Percentiles rank a stretch among this genome's conserved stretches.
Evolutionary conservation across 2,329 filamentous ascomycete species (phyloP).

Genomic region (Nothomitra cinnamomea): DNA sequence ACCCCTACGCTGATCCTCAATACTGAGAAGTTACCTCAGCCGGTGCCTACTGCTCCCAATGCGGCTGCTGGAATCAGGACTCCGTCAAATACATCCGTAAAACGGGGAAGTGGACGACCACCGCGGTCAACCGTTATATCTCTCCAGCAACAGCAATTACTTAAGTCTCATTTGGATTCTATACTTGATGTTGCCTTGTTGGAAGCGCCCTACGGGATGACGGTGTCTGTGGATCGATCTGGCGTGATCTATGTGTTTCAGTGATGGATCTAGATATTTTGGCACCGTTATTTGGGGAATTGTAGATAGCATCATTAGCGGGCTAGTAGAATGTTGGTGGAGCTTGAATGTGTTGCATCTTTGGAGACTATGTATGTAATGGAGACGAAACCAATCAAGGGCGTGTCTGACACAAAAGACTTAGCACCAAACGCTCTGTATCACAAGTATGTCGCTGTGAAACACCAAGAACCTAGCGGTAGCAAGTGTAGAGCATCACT

Average conservation of each 20-base stretch:
- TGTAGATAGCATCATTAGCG: background rate
- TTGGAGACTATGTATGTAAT: background rate
- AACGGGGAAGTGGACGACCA: conserved; percentile 28
- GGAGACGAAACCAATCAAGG: too few relatives aligned
- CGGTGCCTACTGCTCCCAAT: conserved; percentile 16
- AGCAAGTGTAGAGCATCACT: too few relatives aligned
- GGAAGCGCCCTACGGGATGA: conserved; percentile 83
- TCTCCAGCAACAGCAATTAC: conserved; percentile 67
- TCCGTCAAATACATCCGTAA: conserved; percentile 19
- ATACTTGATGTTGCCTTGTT: conserved; percentile 79
- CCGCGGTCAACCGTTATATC: conserved; percentile 73
- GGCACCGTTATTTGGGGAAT: background rate
- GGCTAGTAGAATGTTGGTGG: background rate
- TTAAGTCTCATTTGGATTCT: conserved; percentile 74
- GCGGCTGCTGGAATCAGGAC: background rate
- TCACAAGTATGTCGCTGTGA: too few relatives aligned
- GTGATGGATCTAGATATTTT: conserved; percentile 17
- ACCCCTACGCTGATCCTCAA: conserved; percentile 47
- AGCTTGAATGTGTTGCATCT: too few relatives aligned
- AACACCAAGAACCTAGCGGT: too few relatives aligned
- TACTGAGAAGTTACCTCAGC: conserved; percentile 40
- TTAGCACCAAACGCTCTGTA: too few relatives aligned
- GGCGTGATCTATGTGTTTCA: conserved; percentile 78
- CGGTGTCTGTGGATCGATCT: conserved; percentile 73
- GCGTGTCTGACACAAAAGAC: too few relatives aligned